Base-by-base conservation (phyloP, 1,284 basidiomycete genomes). In the Leccinum holopus region DNA sequence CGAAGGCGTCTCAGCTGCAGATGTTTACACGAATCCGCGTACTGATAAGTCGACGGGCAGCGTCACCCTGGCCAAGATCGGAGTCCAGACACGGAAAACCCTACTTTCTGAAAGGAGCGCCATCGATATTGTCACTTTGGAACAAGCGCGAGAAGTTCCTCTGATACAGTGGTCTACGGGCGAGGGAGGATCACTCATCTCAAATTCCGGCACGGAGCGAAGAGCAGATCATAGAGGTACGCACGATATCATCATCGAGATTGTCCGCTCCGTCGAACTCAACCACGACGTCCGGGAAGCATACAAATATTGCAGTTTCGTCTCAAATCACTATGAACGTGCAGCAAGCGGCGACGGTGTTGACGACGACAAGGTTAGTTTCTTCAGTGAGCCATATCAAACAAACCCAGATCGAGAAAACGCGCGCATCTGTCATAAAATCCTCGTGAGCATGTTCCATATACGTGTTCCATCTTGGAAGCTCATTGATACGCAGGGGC, bases 301-400 rank as follows among this genome's bases (percentile, higher is more conserved):
- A 8, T 25, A 21, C 52, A 1, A 14, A 6, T 3, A 12, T 25
- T 21, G 25, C 39, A 8, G 18, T 51, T 6, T 52, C 55, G 5
- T 63, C 68, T 52, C 60, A 61, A 21, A 57, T 58, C 21, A 18
- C 4, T 30, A 9, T 59, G n/a, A 33, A 47, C 8, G 33, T 25
- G 25, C 25, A 58, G 14, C 56, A 63, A 25, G 25, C 58, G 8
- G 18, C 3, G 7, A 41, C 41, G n/a, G 16, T 35, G 2, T 47
- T 47, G n/a, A 37, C 4, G 12, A 32, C 4, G 6, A 39, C 44
- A 9, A 52, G 28, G 68, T 68, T 10, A 63, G 57, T 6, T 21
- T 59, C 30, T 30, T 21, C 21, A 21, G 14, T 51, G 2, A 3
- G n/a, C 1, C 16, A 10, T 16, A 3, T 2, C 1, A 2, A 21